Base-by-base conservation (phyloP, 2,329 filamentous ascomycete genomes). In the Talaromyces atroroseus region DNA sequence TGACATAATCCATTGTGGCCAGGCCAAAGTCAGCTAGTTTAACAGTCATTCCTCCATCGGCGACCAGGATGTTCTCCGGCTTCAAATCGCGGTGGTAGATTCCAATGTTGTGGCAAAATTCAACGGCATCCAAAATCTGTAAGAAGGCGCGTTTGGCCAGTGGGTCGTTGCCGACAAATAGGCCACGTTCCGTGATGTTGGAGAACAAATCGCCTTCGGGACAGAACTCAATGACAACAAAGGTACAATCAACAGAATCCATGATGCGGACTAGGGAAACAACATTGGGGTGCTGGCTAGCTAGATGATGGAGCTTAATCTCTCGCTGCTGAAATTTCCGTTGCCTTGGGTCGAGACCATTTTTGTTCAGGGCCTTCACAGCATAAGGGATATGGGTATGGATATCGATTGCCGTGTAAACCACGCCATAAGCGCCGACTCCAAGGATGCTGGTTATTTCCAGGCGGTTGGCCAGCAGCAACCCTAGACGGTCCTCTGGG, bases 51-150 rank as follows among this genome's bases (percentile, higher is more conserved):
- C 92, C 92, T 62, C 86, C 80, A 77, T 96, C 88, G 66, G 89
- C 88, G 57, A 99, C 92, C 69, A 99, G 79, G 63, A 99, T 90
- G 75, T 99, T 99, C 79, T 99, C 94, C 58, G 94, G 94, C 81
- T 99, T 99, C 61, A 99, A 80, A 73, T 99, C 94, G 75, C 94
- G 83, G 75, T 99, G 94, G 80, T 95, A 99, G 71, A 99, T 95
- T 68, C 92, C 91, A 67, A 91, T 78, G 64, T 84, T 85, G 75
- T 99, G 94, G 82, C 94, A 97, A 76, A 92, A 90, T 71, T 94
- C 88, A 62, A 97, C 92, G 73, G 94, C 94, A 80, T 96, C 89
- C 81, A 99, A 76, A 68, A 99, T 90, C 75, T 99, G 94, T 61
- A 97, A 84, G 74, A 97, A 97, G 57, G 91, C 87, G 63, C 84